Evolutionary conservation across 129 eudicot genomes (phyloP).

Genomic region (Flaveria brownii): DNA sequence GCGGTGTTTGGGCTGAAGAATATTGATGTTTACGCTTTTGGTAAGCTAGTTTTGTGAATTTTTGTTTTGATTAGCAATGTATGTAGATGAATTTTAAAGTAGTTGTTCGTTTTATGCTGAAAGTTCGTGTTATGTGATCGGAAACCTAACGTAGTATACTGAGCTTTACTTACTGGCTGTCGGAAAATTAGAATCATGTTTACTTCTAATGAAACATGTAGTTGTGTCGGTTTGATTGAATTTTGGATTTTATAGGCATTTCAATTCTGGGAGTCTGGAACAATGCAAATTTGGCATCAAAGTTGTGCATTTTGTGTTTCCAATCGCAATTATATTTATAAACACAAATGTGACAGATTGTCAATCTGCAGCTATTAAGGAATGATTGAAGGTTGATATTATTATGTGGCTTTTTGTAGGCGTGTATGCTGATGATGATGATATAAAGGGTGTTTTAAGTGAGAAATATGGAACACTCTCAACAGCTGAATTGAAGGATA

Average conservation of each 20-base stretch:
- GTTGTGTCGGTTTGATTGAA: neutral
- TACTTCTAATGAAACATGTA: neutral
- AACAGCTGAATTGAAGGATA: constrained; percentile 53
- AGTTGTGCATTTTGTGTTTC: neutral
- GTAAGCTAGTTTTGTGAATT: constrained; percentile 36
- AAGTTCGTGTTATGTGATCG: constrained; percentile 1
- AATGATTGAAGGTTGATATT: neutral
- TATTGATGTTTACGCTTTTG: constrained; percentile 93
- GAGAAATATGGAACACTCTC: constrained; percentile 69
- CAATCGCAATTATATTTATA: neutral
- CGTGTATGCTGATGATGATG: constrained; percentile 80
- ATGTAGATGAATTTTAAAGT: constrained; percentile 4
- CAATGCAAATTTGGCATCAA: neutral
- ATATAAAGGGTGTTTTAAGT: constrained; percentile 52
- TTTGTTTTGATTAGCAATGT: neutral
- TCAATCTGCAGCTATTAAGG: constrained; percentile 1
- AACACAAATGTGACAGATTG: neutral
- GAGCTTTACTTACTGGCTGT: neutral
- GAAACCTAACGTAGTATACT: constrained; percentile 6
- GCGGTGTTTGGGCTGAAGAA: constrained; percentile 77
- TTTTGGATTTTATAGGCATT: neutral
- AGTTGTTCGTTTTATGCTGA: neutral
- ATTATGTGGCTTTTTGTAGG: constrained; percentile 41
- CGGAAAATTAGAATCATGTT: neutral
- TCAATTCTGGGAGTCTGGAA: neutral